Conservation (phyloP, 495 filamentous ascomycete species). For the Annulohypoxylon stygium region DNA sequence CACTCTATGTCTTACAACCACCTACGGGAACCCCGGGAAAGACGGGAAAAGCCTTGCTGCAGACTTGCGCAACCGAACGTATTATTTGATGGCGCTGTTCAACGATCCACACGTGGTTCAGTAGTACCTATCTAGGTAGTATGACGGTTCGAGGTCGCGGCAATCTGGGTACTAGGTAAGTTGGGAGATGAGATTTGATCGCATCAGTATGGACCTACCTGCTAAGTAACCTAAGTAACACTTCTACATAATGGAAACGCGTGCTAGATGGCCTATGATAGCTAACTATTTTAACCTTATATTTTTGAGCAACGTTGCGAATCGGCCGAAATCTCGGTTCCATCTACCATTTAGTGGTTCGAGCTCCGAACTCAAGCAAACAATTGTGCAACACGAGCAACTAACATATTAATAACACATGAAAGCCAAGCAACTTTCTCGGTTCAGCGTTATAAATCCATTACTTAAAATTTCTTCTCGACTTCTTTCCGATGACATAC, state of each 20-base stretch:
- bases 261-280: neutral
- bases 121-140: constrained; percentile 19
- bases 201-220: neutral
- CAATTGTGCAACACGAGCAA: constrained; percentile 4
- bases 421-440: neutral
- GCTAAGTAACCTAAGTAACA: neutral
- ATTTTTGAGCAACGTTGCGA: neutral
- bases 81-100: neutral
- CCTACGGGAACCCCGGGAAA: constrained; percentile 29
- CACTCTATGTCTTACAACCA: constrained; percentile 31
- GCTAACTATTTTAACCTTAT: neutral
- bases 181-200: neutral
- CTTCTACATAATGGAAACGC: neutral
- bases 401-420: neutral
- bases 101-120: constrained; percentile 29
- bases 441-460: neutral
- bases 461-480: neutral
- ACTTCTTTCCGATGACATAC: neutral
- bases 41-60: constrained; percentile 28
- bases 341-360: neutral
- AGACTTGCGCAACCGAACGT: constrained; percentile 13
- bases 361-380: constrained; percentile 19
- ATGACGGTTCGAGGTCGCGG: neutral
- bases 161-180: constrained; percentile 6
- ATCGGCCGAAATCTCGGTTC: constrained; percentile 8